These are phyloP conservation scores for Chalara sp. DNA, from an alignment of 2,329 filamentous ascomycete species.

Conservation along the genomic window DNA sequence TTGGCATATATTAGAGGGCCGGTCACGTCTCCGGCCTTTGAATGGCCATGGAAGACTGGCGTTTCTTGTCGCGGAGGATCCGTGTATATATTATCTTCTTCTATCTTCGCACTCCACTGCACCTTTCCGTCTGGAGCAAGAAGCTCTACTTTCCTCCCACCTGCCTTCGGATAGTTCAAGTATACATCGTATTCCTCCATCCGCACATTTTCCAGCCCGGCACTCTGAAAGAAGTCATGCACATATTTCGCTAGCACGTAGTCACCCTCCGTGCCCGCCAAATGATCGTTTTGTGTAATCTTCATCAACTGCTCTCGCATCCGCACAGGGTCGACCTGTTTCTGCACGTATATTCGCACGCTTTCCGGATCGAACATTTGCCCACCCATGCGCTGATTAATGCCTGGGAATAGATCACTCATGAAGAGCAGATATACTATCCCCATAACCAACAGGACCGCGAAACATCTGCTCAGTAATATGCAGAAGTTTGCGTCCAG, in stretches of 20 bases:
- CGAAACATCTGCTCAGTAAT: conserved; percentile 66
- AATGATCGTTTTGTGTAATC: conserved; percentile 77
- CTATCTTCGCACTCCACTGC: conserved; percentile 73
- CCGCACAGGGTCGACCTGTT: conserved; percentile 60
- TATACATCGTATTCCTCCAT: conserved; percentile 83
- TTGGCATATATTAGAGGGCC: conserved; percentile 90
- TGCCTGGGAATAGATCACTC: conserved; percentile 70
- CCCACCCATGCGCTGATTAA: conserved; percentile 54
- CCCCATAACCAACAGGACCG: conserved; percentile 66
- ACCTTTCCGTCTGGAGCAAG: conserved; percentile 59
- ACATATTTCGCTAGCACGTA: conserved; percentile 81
- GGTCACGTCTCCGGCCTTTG: conserved; percentile 76
- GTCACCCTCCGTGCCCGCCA: conserved; percentile 92
- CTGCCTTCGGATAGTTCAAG: conserved; percentile 78
- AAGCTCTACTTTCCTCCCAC: conserved; percentile 75
- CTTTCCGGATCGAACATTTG: conserved; percentile 79
- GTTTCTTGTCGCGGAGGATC: conserved; percentile 62
- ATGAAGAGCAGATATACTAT: conserved; percentile 82
- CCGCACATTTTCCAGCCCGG: conserved; percentile 67
- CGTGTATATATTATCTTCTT: conserved; percentile 70
- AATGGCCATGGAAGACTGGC: conserved; percentile 79
- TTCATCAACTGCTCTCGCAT: conserved; percentile 70
- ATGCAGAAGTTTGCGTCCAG: conserved; percentile 40
- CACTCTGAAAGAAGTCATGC: conserved; percentile 65
- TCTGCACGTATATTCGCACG: conserved; percentile 68